Evolutionary conservation across 768 basidiomycete species (phyloP).

Genomic region (Leccinum ochraceum): DNA sequence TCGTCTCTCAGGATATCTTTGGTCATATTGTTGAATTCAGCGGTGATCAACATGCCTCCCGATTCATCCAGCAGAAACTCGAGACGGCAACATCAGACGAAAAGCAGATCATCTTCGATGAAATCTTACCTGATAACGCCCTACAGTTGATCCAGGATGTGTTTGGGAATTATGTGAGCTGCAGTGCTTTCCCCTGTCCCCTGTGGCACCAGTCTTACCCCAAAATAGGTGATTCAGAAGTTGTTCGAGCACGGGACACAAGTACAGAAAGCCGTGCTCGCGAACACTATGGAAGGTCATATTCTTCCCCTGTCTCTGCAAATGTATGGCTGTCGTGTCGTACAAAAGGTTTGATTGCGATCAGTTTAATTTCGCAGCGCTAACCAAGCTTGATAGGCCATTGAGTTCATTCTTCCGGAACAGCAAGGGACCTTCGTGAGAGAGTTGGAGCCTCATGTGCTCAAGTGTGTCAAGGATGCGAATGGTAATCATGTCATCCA

Average conservation of each 20-base stretch:
- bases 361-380: not conserved
- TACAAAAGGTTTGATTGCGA: conserved; percentile 70
- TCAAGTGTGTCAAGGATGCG: conserved; percentile 85
- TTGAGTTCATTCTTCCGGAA: conserved; percentile 78
- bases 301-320: conserved; percentile 78
- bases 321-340: conserved; percentile 96
- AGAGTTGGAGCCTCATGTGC: conserved; percentile 77
- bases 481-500: conserved; percentile 97
- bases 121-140: conserved; percentile 78
- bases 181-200: not conserved
- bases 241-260: conserved; percentile 85
- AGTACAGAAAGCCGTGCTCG: conserved; percentile 70
- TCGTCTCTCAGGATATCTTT: conserved; percentile 67
- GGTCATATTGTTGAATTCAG: conserved; percentile 91
- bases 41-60: conserved; percentile 95
- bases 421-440: conserved; percentile 75
- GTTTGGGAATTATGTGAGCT: conserved; percentile 91
- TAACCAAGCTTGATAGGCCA: conserved; percentile 52
- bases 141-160: conserved; percentile 85
- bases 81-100: conserved; percentile 77
- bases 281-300: conserved; percentile 73
- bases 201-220: conserved; percentile 9
- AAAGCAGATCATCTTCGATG: conserved; percentile 77
- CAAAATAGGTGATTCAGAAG: conserved; percentile 83
- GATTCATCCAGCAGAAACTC: conserved; percentile 91